These are phyloP conservation scores for Paxillus rubicundulus DNA, from an alignment of 768 basidiomycete genomes.

Conservation along the genomic window DNA sequence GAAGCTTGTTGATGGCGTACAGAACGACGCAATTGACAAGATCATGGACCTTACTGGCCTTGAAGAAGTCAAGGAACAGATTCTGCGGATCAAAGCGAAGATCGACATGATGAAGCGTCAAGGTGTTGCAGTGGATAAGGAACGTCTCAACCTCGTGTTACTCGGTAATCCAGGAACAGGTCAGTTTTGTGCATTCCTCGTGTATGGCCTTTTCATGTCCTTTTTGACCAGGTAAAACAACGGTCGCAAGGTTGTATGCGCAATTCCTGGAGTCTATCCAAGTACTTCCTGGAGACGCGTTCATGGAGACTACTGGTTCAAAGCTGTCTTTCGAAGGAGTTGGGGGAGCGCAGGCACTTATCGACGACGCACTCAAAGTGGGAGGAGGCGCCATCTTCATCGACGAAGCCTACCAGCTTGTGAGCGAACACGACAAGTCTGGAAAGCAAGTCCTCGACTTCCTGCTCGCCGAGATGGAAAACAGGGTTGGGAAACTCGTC, in stretches of 20 bases:
- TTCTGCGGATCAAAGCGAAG: constrained; percentile 55
- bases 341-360: constrained; percentile 41
- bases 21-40: constrained; percentile 51
- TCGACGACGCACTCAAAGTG: constrained; percentile 44
- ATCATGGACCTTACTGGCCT: constrained; percentile 69
- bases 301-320: constrained; percentile 64
- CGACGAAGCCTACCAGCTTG: constrained; percentile 72
- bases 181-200: constrained; percentile 23
- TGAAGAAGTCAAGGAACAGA: constrained; percentile 58
- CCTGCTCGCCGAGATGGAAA: constrained; percentile 74
- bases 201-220: background rate
- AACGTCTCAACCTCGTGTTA: constrained; percentile 59
- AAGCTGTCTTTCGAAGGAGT: constrained; percentile 58
- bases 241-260: constrained; percentile 61
- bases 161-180: constrained; percentile 75
- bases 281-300: constrained; percentile 50
- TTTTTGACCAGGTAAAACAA: constrained; percentile 50
- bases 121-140: constrained; percentile 44
- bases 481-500: constrained; percentile 58
- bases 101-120: constrained; percentile 51
- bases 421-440: constrained; percentile 41
- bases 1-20: constrained; percentile 53
- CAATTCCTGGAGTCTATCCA: constrained; percentile 56
- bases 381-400: constrained; percentile 69
- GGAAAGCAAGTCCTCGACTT: constrained; percentile 66